Conservation (phyloP, 495 filamentous ascomycete species). For the Aspergillus baeticus region DNA sequence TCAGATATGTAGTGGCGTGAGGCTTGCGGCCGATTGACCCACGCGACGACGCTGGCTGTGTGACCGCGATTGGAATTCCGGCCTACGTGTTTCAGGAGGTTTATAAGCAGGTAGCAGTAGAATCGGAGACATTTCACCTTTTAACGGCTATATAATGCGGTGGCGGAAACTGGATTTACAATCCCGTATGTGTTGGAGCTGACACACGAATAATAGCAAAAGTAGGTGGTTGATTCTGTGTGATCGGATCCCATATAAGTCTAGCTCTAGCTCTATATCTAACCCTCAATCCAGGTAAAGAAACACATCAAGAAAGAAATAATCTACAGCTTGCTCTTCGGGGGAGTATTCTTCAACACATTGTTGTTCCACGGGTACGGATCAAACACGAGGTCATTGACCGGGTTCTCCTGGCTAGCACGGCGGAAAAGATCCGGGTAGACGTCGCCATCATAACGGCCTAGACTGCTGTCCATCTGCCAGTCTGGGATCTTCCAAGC, state of each 20-base stretch:
- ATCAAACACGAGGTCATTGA: constrained; percentile 65
- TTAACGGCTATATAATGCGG: too few species aligned
- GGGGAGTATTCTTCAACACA: constrained; percentile 51
- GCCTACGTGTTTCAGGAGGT: too few species aligned
- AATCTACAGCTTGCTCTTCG: constrained; percentile 40
- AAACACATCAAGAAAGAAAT: not conserved
- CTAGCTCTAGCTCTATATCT: not conserved
- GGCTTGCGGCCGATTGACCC: too few species aligned
- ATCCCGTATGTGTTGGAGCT: too few species aligned
- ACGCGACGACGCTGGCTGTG: too few species aligned
- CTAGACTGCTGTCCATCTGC: constrained; percentile 65
- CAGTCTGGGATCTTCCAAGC: constrained; percentile 69
- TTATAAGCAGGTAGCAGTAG: too few species aligned
- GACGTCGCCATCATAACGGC: constrained; percentile 63
- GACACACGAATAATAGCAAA: too few species aligned
- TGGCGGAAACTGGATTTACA: too few species aligned
- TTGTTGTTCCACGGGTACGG: constrained; percentile 63
- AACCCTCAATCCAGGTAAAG: not conserved
- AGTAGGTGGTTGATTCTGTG: too few species aligned
- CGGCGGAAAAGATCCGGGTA: constrained; percentile 69
- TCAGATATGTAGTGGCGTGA: not conserved
- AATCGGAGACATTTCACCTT: too few species aligned
- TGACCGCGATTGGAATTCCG: too few species aligned
- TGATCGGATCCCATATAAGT: not conserved
- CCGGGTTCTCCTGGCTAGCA: constrained; percentile 64